These are phyloP conservation scores for Terfezia claveryi DNA, from an alignment of 495 filamentous ascomycete species.

Conservation along the genomic window DNA sequence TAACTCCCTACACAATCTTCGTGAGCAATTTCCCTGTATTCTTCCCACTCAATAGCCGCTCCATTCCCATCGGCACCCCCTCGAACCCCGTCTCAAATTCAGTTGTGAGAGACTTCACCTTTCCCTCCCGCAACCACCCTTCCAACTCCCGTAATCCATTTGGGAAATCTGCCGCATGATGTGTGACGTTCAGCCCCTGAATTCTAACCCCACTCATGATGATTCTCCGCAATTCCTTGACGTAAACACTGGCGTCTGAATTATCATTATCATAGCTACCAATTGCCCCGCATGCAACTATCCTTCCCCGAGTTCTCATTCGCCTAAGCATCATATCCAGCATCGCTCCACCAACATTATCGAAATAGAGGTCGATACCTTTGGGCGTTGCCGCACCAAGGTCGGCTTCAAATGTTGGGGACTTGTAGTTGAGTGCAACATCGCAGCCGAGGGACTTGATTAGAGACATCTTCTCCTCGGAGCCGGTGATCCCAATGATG, in stretches of 20 bases:
- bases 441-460: conserved; percentile 39
- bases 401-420: conserved; percentile 30
- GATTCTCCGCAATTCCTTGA: conserved; percentile 30
- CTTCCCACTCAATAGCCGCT: conserved; percentile 30
- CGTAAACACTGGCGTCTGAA: conserved; percentile 17
- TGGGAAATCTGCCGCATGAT: conserved; percentile 25
- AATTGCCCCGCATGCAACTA: conserved; percentile 40
- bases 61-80: conserved; percentile 28
- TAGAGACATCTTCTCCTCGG: conserved; percentile 42
- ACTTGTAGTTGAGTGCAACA: conserved; percentile 47
- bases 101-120: conserved; percentile 33
- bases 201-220: conserved; percentile 30
- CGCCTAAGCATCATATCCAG: conserved; percentile 36
- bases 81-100: conserved; percentile 33
- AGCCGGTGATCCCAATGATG: conserved; percentile 41
- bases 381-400: conserved; percentile 37
- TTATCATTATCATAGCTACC: conserved; percentile 25
- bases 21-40: conserved; percentile 33
- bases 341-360: conserved; percentile 50
- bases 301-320: conserved; percentile 32
- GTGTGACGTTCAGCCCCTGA: conserved; percentile 41
- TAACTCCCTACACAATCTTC: conserved; percentile 15
- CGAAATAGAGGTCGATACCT: conserved; percentile 45
- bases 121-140: conserved; percentile 31
- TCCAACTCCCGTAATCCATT: conserved; percentile 27